Conservation (phyloP, 2,329 filamentous ascomycete species). For the Cladorrhinum sp. region DNA sequence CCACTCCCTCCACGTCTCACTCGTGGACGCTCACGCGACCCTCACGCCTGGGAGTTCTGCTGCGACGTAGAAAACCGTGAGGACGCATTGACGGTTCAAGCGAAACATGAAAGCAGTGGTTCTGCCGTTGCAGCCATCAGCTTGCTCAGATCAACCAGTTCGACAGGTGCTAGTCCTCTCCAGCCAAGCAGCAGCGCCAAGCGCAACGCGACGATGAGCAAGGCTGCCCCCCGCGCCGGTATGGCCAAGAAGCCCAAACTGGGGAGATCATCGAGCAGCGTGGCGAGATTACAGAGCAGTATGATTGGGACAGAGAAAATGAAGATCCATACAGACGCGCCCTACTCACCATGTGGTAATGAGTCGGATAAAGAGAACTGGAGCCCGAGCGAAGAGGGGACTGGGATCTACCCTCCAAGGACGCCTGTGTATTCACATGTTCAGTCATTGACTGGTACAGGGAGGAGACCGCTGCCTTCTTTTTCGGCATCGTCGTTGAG, state of each 20-base stretch:
- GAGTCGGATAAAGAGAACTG: slow-evolving; percentile 98
- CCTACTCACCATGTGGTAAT: slow-evolving; percentile 47
- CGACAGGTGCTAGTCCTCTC: slow-evolving; percentile 41
- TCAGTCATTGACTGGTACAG: slow-evolving; percentile 11
- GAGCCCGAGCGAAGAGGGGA: slow-evolving; percentile 53
- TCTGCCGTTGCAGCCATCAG: slow-evolving; percentile 80
- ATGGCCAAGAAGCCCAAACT: slow-evolving; percentile 61
- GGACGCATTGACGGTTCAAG: slow-evolving; percentile 74
- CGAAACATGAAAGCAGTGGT: slow-evolving; percentile 73
- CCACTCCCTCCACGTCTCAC: slow-evolving; percentile 52
- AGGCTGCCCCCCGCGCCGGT: slow-evolving; percentile 29
- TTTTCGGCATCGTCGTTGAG: slow-evolving; percentile 19
- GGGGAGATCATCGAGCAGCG: slow-evolving; percentile 58
- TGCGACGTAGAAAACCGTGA: slow-evolving; percentile 75
- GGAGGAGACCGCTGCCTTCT: slow-evolving; percentile 38
- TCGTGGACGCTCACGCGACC: slow-evolving; percentile 78
- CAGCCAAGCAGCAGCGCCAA: slow-evolving; percentile 58
- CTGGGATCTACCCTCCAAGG: slow-evolving; percentile 26
- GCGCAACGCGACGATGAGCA: slow-evolving; percentile 54
- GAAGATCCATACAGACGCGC: slow-evolving; percentile 38
- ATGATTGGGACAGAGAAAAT: slow-evolving; percentile 34
- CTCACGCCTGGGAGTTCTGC: slow-evolving; percentile 87
- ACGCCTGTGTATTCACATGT: slow-evolving; percentile 23
- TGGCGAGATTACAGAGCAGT: slow-evolving; percentile 57
- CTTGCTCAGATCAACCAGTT: slow-evolving; percentile 70